These are phyloP conservation scores for Lactifluus echinatus DNA, from an alignment of 768 basidiomycete species.

Conservation along the genomic window DNA sequence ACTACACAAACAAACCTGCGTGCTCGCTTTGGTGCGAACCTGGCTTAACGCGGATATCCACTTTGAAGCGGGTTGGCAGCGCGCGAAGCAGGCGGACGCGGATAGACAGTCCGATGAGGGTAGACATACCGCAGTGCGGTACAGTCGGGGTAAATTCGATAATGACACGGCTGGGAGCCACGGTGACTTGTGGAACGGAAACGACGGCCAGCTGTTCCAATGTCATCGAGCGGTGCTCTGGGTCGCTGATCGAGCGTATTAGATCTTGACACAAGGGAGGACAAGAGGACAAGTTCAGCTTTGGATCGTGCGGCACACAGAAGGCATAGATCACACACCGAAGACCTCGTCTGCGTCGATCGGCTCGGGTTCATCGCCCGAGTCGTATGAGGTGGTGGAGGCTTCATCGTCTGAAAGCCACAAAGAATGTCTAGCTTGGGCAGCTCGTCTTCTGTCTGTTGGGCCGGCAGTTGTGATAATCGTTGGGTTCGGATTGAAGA, in stretches of 20 bases:
- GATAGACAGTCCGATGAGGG: conserved; percentile 94
- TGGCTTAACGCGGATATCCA: conserved; percentile 87
- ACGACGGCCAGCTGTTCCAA: conserved; percentile 95
- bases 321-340: conserved; percentile 40
- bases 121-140: conserved; percentile 96
- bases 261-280: conserved; percentile 49
- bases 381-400: conserved; percentile 19
- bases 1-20: conserved; percentile 52
- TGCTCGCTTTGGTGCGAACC: conserved; percentile 95
- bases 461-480: conserved; percentile 54
- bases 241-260: conserved; percentile 86
- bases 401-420: conserved; percentile 42
- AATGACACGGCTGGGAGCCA: conserved; percentile 53
- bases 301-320: not conserved
- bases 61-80: conserved; percentile 86
- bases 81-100: conserved; percentile 84
- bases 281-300: not conserved
- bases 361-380: conserved; percentile 43
- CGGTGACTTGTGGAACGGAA: conserved; percentile 73
- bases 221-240: conserved; percentile 85
- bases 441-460: conserved; percentile 32
- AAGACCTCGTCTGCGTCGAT: conserved; percentile 93
- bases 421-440: conserved; percentile 40
- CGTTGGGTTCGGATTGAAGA: conserved; percentile 88
- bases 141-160: conserved; percentile 97